Percentiles rank a stretch among this genome's conserved stretches.
phyloP scores from a whole-genome alignment of 2,329 filamentous ascomycete genomes.

The Aureobasidium melanogenum region DNA sequence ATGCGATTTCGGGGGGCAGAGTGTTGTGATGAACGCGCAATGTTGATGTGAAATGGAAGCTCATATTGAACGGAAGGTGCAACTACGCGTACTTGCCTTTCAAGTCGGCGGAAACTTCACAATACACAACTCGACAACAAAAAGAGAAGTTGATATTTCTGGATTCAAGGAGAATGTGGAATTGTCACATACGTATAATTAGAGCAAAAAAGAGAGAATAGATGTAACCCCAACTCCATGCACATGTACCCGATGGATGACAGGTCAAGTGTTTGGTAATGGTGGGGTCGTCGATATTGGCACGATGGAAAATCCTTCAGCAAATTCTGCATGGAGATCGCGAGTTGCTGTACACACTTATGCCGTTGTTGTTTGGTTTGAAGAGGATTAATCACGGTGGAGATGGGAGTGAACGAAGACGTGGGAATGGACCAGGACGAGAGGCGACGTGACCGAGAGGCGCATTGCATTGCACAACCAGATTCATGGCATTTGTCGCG shows the following conservation, averaged over 20 bases:
- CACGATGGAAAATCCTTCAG: conserved; percentile 59
- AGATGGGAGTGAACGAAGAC: conserved; percentile 3
- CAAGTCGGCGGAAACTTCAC: too few species aligned
- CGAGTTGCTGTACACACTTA: conserved; percentile 65
- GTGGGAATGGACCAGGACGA: not conserved
- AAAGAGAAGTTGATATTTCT: not conserved
- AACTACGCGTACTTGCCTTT: not conserved
- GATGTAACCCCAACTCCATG: conserved; percentile 56
- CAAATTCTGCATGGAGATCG: conserved; percentile 49
- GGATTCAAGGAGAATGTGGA: not conserved
- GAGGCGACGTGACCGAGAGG: not conserved
- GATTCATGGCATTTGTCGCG: conserved; percentile 13
- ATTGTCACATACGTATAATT: not conserved
- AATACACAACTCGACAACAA: not conserved
- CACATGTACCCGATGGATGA: conserved; percentile 47
- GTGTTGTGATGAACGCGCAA: not conserved
- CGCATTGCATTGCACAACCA: conserved; percentile 12
- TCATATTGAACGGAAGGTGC: not conserved
- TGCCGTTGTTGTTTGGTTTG: conserved; percentile 36
- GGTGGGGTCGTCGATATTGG: conserved; percentile 49
- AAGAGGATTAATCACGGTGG: not conserved
- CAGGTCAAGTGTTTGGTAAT: conserved; percentile 60
- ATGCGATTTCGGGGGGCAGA: not conserved
- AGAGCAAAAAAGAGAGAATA: not conserved
- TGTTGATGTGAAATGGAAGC: not conserved